phyloP scores from a whole-genome alignment of 139 green algal species.

The Cymbomonas tetramitiformis region DNA sequence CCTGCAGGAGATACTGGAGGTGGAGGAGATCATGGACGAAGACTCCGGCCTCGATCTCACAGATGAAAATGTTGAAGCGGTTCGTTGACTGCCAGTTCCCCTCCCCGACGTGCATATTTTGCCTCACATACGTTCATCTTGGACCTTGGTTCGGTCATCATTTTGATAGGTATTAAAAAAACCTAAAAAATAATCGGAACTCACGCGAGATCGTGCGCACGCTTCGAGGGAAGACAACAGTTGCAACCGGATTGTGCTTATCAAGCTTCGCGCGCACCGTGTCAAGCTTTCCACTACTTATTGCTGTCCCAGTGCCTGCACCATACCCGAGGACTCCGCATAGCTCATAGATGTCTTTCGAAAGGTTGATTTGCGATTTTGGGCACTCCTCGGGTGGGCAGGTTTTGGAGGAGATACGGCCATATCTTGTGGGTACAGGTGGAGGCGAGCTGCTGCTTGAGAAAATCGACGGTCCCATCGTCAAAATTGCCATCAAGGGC shows the following conservation, averaged over 20 bases:
- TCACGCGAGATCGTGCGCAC: too few species aligned
- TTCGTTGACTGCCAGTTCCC: not conserved
- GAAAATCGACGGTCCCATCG: slow-evolving; percentile 75
- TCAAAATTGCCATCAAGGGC: slow-evolving; percentile 82
- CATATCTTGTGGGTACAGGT: slow-evolving; percentile 86
- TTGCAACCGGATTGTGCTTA: too few species aligned
- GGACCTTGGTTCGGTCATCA: too few species aligned
- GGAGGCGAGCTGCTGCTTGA: slow-evolving; percentile 78
- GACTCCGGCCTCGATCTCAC: slow-evolving; percentile 71
- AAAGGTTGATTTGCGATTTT: too few species aligned
- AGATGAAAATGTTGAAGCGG: slow-evolving; percentile 35
- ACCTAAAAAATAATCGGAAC: too few species aligned
- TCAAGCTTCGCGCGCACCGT: too few species aligned
- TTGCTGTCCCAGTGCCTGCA: not conserved
- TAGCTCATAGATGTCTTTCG: not conserved
- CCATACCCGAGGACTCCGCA: not conserved
- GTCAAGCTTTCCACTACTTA: too few species aligned
- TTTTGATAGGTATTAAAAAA: too few species aligned
- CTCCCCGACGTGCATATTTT: not conserved
- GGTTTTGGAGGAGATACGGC: slow-evolving; percentile 60
- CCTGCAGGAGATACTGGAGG: slow-evolving; percentile 92
- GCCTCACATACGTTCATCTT: too few species aligned
- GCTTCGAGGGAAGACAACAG: too few species aligned
- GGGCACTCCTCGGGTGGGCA: too few species aligned
- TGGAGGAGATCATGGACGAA: slow-evolving; percentile 88